Conservation (phyloP, 2,329 filamentous ascomycete species). For the Diplocarpon mali region DNA sequence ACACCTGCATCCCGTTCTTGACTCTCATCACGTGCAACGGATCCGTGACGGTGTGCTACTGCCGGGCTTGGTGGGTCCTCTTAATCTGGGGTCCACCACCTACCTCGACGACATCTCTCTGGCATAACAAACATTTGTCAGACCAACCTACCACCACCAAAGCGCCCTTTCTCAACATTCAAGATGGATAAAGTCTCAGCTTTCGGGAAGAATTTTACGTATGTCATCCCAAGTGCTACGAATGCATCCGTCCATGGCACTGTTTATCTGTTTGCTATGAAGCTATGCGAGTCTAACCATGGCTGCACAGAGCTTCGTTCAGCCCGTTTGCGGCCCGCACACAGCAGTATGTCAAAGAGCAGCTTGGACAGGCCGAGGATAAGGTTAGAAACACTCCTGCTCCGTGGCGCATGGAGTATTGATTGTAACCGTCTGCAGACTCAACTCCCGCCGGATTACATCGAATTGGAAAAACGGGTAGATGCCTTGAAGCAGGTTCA, state of each 20-base stretch:
- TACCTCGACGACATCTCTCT: conserved; percentile 4
- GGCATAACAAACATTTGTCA: conserved; percentile 8
- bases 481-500: conserved; percentile 96
- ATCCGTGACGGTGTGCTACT: too few species aligned
- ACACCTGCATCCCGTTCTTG: too few species aligned
- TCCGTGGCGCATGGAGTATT: conserved; percentile 6
- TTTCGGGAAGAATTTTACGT: conserved; percentile 62
- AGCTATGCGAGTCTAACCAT: conserved; percentile 30
- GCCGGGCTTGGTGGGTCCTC: too few species aligned
- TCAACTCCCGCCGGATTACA: conserved; percentile 91
- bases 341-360: conserved; percentile 96
- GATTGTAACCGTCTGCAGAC: conserved; percentile 45
- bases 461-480: conserved; percentile 96
- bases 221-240: conserved; percentile 24
- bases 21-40: too few species aligned
- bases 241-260: conserved; percentile 8
- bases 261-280: conserved; percentile 14
- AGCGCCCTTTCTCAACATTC: conserved; percentile 5
- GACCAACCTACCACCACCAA: conserved; percentile 9
- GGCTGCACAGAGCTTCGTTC: conserved; percentile 63
- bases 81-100: not conserved
- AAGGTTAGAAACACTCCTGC: conserved; percentile 45
- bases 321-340: conserved; percentile 89
- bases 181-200: conserved; percentile 59
- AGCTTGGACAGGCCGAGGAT: conserved; percentile 88